A percentile compares a stretch with the other conserved stretches of the same genome.
Conservation (phyloP, 495 filamentous ascomycete genomes). For the Articulospora tetracladia region DNA sequence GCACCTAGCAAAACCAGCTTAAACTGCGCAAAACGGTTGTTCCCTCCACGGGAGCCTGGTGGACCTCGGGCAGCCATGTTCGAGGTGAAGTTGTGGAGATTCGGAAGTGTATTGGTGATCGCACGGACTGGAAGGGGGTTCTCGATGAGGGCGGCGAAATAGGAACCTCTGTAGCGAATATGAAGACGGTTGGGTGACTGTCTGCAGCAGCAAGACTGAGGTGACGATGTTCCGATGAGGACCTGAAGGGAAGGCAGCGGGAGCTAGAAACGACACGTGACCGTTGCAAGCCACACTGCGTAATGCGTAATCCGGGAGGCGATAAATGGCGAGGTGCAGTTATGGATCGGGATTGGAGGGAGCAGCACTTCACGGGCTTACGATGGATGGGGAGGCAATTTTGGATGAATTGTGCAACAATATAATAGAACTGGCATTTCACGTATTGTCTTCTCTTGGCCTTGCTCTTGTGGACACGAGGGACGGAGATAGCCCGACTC, state of each 20-base stretch:
- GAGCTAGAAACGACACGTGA: slow-evolving; percentile 2
- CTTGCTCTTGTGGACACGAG: too few relatives aligned
- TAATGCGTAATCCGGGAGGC: slow-evolving; percentile 2
- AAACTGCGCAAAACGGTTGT: slow-evolving; percentile 90
- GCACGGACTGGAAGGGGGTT: too few relatives aligned
- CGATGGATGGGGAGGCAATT: too few relatives aligned
- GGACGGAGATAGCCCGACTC: too few relatives aligned
- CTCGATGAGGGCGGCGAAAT: too few relatives aligned
- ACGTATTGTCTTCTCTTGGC: too few relatives aligned
- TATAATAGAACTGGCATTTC: too few relatives aligned
- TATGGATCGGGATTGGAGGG: too few relatives aligned
- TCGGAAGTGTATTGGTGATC: not conserved
- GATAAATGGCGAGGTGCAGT: too few relatives aligned
- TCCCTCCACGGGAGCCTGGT: slow-evolving; percentile 69
- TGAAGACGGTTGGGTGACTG: slow-evolving; percentile 2
- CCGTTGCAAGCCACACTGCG: slow-evolving; percentile 8
- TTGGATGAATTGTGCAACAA: not conserved
- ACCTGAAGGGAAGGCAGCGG: not conserved
- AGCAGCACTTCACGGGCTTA: too few relatives aligned
- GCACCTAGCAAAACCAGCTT: slow-evolving; percentile 95
- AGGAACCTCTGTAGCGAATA: too few relatives aligned
- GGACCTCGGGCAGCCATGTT: slow-evolving; percentile 77
- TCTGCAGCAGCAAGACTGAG: slow-evolving; percentile 1
- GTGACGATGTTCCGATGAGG: slow-evolving; percentile 12
- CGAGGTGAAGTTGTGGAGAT: slow-evolving; percentile 5